Evolutionary conservation across 2,329 filamentous ascomycete species (phyloP), one percentile per base, ranked within the genome.

Genomic region (Alternaria arbusti): DNA sequence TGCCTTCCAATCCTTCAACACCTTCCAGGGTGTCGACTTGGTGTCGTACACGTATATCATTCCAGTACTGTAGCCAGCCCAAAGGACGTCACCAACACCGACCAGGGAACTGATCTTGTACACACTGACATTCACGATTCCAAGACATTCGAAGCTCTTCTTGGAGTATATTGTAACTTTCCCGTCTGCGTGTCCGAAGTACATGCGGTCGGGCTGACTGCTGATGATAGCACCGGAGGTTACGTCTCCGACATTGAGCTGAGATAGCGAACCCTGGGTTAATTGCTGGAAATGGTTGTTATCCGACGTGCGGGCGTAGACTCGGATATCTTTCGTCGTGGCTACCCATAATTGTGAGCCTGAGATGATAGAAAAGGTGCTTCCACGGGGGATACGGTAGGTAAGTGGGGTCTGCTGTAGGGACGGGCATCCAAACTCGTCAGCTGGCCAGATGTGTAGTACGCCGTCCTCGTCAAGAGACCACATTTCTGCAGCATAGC

Each of bases 11-110:
- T 98, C 95, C 79, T 99, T 99, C 81, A 92, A 90, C 25, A 97
- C 89, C 20, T 86, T 86, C 96, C 96, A 99, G 0, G 95, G 95
- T n/a, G 87, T 89, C 28, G 88, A 86, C 10, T 84, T 87, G 11
- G 93, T 91, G 78, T 99, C 94, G 79, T 97, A 99, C 8, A 98
- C 91, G 73, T 93, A 96, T 30, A 97, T 89, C 86, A 91, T 97
- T 15, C 96, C 96, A 0, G 92, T 97, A 78, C 95, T 97, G 82
- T 94, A 98, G 3, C 91, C 95, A 26, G 94, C 93, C 96, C 96
- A 99, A 1, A 99, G 84, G 73, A 93, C 88, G 64, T 90, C 87
- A 6, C 94, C 94, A 4, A 94, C 91, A 9, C 93, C 92, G 3
- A 90, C 88, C 57, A 99, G 84, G 36, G 91, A 90, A 77, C 94